A percentile compares a stretch with the other conserved stretches of the same genome.
phyloP scores from a whole-genome alignment of 2,329 filamentous ascomycete genomes.

The Trichoderma sp. region DNA sequence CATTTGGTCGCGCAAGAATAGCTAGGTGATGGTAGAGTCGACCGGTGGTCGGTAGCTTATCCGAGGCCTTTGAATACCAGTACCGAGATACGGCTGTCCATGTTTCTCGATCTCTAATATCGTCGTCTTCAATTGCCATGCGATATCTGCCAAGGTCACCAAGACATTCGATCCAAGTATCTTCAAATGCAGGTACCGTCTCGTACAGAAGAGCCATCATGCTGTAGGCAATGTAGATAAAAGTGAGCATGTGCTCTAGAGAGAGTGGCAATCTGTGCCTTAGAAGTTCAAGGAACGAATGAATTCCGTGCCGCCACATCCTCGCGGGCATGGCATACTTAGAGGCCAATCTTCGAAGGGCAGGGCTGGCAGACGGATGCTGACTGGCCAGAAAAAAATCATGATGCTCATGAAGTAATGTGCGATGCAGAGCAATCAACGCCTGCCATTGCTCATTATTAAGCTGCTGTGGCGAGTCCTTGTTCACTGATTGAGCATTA shows the following conservation, averaged over 20 bases:
- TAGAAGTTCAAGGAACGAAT: slow-evolving; percentile 75
- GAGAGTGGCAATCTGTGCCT: slow-evolving; percentile 71
- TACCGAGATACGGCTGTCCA: slow-evolving; percentile 78
- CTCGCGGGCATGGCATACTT: slow-evolving; percentile 90
- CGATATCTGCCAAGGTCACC: slow-evolving; percentile 79
- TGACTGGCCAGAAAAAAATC: slow-evolving; percentile 86
- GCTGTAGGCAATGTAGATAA: slow-evolving; percentile 84
- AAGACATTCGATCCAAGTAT: slow-evolving; percentile 91
- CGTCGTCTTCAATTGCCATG: slow-evolving; percentile 88
- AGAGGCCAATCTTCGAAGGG: slow-evolving; percentile 64
- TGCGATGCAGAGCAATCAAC: slow-evolving; percentile 76
- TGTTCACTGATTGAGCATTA: slow-evolving; percentile 52
- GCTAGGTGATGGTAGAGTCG: slow-evolving; percentile 86
- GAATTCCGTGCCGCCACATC: slow-evolving; percentile 94
- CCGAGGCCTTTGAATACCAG: slow-evolving; percentile 83
- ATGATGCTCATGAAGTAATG: slow-evolving; percentile 76
- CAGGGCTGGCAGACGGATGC: slow-evolving; percentile 71
- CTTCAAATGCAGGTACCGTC: slow-evolving; percentile 75
- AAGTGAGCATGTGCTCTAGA: slow-evolving; percentile 84
- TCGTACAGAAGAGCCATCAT: slow-evolving; percentile 88
- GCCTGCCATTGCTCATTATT: slow-evolving; percentile 77
- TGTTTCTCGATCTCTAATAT: slow-evolving; percentile 68
- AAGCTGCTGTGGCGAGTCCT: slow-evolving; percentile 42
- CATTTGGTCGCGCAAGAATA: slow-evolving; percentile 68
- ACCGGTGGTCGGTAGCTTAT: slow-evolving; percentile 71